These are phyloP conservation scores for Kodamaea alishanica DNA, from an alignment of 1,139 yeast genomes.

Conservation along the genomic window DNA sequence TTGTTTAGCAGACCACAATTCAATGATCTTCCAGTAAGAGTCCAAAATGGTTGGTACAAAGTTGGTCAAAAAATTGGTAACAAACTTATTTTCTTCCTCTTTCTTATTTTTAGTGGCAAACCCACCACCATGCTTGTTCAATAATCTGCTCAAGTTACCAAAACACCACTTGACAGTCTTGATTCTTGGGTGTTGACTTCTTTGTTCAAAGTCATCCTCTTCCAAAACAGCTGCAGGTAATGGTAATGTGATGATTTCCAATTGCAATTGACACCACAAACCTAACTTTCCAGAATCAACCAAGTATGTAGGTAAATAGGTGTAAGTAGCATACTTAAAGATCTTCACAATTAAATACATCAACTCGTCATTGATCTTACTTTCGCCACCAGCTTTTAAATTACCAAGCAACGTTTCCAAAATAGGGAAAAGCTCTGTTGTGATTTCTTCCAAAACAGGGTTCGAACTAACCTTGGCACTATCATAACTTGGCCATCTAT, in stretches of 20 bases:
- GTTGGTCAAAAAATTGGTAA: constrained; percentile 43
- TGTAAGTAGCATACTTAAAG: constrained; percentile 59
- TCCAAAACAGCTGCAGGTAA: constrained; percentile 35
- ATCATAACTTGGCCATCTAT: constrained; percentile 53
- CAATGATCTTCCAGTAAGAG: constrained; percentile 57
- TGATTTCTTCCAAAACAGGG: constrained; percentile 46
- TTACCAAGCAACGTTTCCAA: constrained; percentile 49
- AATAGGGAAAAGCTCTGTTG: constrained; percentile 50
- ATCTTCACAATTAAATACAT: constrained; percentile 59
- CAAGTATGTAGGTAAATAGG: constrained; percentile 57
- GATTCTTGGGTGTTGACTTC: constrained; percentile 45
- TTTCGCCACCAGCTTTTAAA: constrained; percentile 24
- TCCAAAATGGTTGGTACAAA: constrained; percentile 61
- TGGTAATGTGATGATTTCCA: constrained; percentile 46
- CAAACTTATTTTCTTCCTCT: constrained; percentile 32
- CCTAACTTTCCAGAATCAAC: constrained; percentile 50
- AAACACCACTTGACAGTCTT: constrained; percentile 73
- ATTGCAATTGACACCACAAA: constrained; percentile 62
- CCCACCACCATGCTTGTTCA: constrained; percentile 54
- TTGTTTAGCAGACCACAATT: constrained; percentile 54
- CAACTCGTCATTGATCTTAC: constrained; percentile 48
- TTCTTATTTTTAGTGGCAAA: constrained; percentile 35
- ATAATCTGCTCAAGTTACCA: constrained; percentile 61
- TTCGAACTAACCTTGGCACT: constrained; percentile 40
- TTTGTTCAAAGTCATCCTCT: constrained; percentile 34